A percentile compares a stretch with the other conserved stretches of the same genome.
Evolutionary conservation across 495 filamentous ascomycete genomes (phyloP).

Genomic region (Talaromyces proteolyticus): DNA sequence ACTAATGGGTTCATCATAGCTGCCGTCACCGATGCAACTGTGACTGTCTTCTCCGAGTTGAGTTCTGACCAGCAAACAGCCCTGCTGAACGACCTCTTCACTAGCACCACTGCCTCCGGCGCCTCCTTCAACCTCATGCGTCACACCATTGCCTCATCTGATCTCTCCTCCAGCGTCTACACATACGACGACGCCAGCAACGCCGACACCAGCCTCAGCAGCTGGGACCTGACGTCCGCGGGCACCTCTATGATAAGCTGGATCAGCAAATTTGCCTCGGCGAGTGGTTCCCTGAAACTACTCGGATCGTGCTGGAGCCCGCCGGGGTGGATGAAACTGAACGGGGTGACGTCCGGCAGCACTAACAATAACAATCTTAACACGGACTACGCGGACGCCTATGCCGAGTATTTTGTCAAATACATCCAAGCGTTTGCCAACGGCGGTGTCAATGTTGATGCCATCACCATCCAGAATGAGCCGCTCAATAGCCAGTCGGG

Average conservation of each 20-base stretch:
- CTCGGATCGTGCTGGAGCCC: conserved; percentile 48
- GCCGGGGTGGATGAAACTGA: conserved; percentile 54
- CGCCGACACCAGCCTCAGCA: conserved; percentile 29
- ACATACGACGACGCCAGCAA: conserved; percentile 45
- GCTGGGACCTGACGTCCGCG: conserved; percentile 41
- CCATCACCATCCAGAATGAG: conserved; percentile 54
- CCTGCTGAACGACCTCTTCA: conserved; percentile 44
- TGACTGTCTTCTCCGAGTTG: conserved; percentile 42
- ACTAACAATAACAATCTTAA: conserved; percentile 47
- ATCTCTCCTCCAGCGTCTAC: conserved; percentile 43
- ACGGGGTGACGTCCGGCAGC: conserved; percentile 40
- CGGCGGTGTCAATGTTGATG: conserved; percentile 40
- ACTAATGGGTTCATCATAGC: conserved; percentile 31
- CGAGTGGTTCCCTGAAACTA: conserved; percentile 25
- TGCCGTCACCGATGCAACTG: conserved; percentile 51
- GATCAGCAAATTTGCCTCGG: conserved; percentile 20
- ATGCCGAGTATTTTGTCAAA: conserved; percentile 49
- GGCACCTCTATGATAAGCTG: conserved; percentile 47
- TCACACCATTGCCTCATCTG: conserved; percentile 49
- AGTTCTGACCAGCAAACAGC: conserved; percentile 24
- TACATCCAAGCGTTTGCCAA: conserved; percentile 45
- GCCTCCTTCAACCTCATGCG: conserved; percentile 45
- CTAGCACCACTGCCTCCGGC: conserved; percentile 21
- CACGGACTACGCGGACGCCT: conserved; percentile 30
- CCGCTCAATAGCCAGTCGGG: conserved; percentile 45